phyloP scores from a whole-genome alignment of 352 stramenopile species.

The Pythium folliculosum region DNA sequence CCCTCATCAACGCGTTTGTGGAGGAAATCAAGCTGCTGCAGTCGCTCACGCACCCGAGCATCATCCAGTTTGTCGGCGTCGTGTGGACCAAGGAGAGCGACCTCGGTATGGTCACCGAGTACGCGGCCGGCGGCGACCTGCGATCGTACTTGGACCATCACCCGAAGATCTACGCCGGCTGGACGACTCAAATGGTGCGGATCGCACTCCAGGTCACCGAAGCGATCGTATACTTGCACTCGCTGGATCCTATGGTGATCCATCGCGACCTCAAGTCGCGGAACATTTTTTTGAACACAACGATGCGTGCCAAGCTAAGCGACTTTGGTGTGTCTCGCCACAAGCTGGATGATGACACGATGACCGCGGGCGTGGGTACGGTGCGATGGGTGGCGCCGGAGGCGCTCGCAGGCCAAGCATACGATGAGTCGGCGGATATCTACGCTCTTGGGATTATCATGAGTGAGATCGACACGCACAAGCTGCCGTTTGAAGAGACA shows the following conservation, averaged over 20 bases:
- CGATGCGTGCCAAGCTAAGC: constrained; percentile 37
- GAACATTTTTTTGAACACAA: constrained; percentile 34
- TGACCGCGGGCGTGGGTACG: constrained; percentile 24
- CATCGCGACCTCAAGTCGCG: constrained; percentile 42
- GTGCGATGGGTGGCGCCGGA: constrained; percentile 23
- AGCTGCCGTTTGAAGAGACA: constrained; percentile 18
- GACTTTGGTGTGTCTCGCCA: constrained; percentile 39
- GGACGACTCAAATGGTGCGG: constrained; percentile 8
- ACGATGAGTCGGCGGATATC: constrained; percentile 14
- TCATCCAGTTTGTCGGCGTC: constrained; percentile 30
- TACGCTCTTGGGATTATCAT: constrained; percentile 17
- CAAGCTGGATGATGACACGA: constrained; percentile 24
- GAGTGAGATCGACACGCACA: constrained; percentile 3
- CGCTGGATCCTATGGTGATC: constrained; percentile 21
- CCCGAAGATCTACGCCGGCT: constrained; percentile 5
- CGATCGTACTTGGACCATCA: constrained; percentile 15
- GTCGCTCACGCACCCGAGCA: constrained; percentile 13
- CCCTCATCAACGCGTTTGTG: constrained; percentile 20
- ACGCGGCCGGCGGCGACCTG: constrained; percentile 33
- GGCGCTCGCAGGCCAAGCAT: constrained; percentile 8
- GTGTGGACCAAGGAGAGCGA: constrained; percentile 35
- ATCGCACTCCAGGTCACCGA: constrained; percentile 25
- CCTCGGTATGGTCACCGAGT: constrained; percentile 32
- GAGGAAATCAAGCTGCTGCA: constrained; percentile 28
- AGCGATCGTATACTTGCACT: constrained; percentile 30